Base-by-base conservation (phyloP, 140 eudicot species). In the Stevia rebaudiana region DNA sequence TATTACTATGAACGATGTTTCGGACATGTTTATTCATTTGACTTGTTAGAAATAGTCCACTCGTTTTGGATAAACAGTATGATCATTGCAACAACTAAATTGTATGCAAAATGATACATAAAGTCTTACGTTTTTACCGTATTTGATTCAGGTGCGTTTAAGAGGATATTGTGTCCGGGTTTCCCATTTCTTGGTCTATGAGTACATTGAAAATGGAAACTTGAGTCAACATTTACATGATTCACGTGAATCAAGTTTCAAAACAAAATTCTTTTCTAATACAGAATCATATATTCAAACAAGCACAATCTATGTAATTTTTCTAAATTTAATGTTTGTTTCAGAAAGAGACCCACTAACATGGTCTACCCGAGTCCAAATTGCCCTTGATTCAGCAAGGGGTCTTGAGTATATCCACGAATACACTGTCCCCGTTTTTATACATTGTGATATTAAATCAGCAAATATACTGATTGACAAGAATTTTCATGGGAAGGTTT, bases 361-460 rank as follows among this genome's bases (percentile, higher is more conserved):
- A 8, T 56, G 63, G 63, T 15, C 43, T 56, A 16, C 23, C 8
- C 44, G 98, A 61, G 82, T 92, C 58, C 96, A 92, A 73, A 82
- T 92, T 56, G 98, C 96, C 24, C 87, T 92, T 25, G 98, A 88
- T 68, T 83, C 96, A 47, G 98, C 96, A n/a, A 81, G 95, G 59
- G 98, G 89, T 41, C 95, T 92, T 39, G 98, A 92, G 74, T 92
- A 92, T 61, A 92, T 92, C 37, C 96, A 88, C 47, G 98, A 92
- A 62, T 87, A 91, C 60, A 81, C 96, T 28, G 92, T 81, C 21
- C 89, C 98, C 7, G 84, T 83, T 3, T 88, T 83, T 65, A 75
- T 92, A 65, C 98, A 92, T 65, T 96, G 96, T 61, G 98, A 92
- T 81, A 81, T 92, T 43, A 92, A 92, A 74, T 62, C 96, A 43